Base-by-base conservation (phyloP, 164 flowering plant genomes). In the Warburgia ugandensis region DNA sequence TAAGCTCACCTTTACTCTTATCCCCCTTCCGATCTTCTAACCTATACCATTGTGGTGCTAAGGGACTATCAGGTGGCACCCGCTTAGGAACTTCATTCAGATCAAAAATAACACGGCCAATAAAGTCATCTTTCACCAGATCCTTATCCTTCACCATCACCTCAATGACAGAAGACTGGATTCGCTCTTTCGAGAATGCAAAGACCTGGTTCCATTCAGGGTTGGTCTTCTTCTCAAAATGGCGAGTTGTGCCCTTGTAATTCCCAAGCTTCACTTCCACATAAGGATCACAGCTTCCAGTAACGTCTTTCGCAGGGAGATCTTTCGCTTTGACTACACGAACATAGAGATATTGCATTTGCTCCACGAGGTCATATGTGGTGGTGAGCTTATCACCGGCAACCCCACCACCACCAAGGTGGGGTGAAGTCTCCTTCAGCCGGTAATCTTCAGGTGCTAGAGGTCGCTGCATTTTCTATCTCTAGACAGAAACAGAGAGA, bases 281-380 rank as follows among this genome's bases (percentile, higher is more conserved):
- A 35, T 50, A 68, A 26, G 68, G 68, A 13, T 63, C 72, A 35
- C 60, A 59, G 31, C 62, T 59, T 6, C 64, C 65, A 8, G 58
- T 59, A 2, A 46, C 54, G 16, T 54, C 61, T 11, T 55, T 55
- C 0, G 52, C 58, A 4, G 63, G 68, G 22, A 68, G 48, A n/a
- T 63, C 68, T 43, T 52, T 63, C 13, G 68, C 72, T 43, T 63
- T 68, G 23, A 68, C 67, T 5, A 68, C 64, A 2, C 64, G 48
- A 3, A 68, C 68, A 39, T 59, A 68, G 19, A 63, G 54, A 16
- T 63, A 68, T 2, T 63, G 59, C 68, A 81, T 85, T 49, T 84
- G 92, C 71, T 89, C 95, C 12, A 89, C 97, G 3, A 89, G 87
- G 63, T 89, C 97, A 74, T 86, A 77, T 42, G 97, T 79, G 73